These are phyloP conservation scores for Pseudogymnoascus sp. DNA, from an alignment of 2,329 filamentous ascomycete genomes.

Conservation along the genomic window DNA sequence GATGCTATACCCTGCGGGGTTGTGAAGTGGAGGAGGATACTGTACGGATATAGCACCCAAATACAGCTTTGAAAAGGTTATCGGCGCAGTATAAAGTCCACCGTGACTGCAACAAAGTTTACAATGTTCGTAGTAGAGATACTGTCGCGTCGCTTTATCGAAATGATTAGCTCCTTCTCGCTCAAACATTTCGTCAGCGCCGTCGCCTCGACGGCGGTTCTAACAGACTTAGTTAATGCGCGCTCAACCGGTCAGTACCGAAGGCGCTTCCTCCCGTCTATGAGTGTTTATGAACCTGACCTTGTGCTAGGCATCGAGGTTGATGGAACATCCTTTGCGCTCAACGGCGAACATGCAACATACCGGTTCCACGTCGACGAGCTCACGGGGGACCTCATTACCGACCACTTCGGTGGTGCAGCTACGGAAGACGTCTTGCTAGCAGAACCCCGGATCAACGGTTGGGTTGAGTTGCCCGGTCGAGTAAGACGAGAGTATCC, in stretches of 20 bases:
- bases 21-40: not conserved
- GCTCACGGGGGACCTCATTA: constrained; percentile 47
- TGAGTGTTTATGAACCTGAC: not conserved
- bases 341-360: constrained; percentile 49
- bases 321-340: constrained; percentile 48
- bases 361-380: constrained; percentile 59
- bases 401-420: constrained; percentile 55
- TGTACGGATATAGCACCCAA: not conserved
- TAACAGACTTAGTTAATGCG: not conserved
- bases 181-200: not conserved
- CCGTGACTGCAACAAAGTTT: not conserved
- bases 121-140: not conserved
- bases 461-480: constrained; percentile 47
- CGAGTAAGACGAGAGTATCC: constrained; percentile 55
- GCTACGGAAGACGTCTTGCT: constrained; percentile 40
- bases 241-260: not conserved
- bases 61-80: not conserved
- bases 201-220: not conserved
- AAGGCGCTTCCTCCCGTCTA: not conserved
- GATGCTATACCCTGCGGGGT: not conserved
- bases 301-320: constrained; percentile 41
- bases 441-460: constrained; percentile 27
- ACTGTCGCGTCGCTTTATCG: not conserved
- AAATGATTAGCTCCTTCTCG: not conserved
- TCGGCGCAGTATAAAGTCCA: not conserved